Evolutionary conservation across 2,329 filamentous ascomycete genomes (phyloP).

Genomic region (Trichoderma sp.): DNA sequence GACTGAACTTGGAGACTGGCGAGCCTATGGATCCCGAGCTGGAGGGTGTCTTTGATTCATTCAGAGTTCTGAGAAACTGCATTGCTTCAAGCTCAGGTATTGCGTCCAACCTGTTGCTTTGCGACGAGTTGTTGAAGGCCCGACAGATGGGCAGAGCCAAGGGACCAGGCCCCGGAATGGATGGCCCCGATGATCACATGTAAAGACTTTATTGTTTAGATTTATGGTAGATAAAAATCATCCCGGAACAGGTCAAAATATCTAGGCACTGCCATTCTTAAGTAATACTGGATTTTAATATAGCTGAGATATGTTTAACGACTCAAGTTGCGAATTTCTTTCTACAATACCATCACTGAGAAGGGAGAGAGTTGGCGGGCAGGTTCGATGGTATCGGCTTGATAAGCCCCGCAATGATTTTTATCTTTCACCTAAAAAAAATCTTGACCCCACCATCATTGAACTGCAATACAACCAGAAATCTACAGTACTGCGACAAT

Average conservation of each 20-base stretch:
- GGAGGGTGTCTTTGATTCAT: constrained; percentile 93
- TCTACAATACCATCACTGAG: background rate
- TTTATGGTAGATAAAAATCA: constrained; percentile 45
- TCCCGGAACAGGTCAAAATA: constrained; percentile 32
- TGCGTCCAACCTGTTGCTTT: constrained; percentile 90
- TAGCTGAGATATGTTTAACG: background rate
- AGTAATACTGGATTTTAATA: constrained; percentile 2
- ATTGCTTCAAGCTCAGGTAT: constrained; percentile 94
- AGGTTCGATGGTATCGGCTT: background rate
- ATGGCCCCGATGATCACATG: constrained; percentile 60
- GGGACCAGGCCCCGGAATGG: constrained; percentile 67
- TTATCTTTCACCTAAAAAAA: constrained; percentile 39
- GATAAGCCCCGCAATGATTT: constrained; percentile 40
- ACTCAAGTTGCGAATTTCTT: background rate
- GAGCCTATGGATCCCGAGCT: constrained; percentile 94
- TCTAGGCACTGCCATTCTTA: constrained; percentile 2
- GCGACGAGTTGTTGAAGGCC: constrained; percentile 96
- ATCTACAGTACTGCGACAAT: constrained; percentile 47
- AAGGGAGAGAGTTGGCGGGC: background rate
- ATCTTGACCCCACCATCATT: constrained; percentile 46
- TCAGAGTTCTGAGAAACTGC: constrained; percentile 90
- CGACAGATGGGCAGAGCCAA: constrained; percentile 82
- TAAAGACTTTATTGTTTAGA: constrained; percentile 46
- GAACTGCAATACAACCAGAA: constrained; percentile 32
- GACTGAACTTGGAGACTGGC: constrained; percentile 83